Conservation (phyloP, 495 filamentous ascomycete species). For the Elasticomyces elasticus region DNA sequence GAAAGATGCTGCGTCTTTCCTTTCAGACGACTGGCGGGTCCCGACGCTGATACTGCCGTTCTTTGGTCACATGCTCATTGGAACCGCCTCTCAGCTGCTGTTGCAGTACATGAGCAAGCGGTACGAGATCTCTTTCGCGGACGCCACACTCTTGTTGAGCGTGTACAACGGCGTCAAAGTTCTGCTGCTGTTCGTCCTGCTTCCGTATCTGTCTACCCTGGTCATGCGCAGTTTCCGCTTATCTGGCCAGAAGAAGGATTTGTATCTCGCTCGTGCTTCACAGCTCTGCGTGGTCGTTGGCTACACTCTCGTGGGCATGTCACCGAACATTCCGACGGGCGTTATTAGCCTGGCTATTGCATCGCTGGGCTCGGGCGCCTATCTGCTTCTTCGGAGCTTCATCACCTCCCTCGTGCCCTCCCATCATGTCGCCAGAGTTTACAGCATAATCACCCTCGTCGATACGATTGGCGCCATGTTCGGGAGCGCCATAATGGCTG, state of each 20-base stretch:
- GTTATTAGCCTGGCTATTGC: conserved; percentile 14
- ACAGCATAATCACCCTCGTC: conserved; percentile 46
- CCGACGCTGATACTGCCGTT: conserved; percentile 42
- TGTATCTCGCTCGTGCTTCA: conserved; percentile 41
- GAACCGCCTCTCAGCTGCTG: conserved; percentile 42
- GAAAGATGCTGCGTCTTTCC: conserved; percentile 34
- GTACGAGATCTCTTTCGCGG: conserved; percentile 45
- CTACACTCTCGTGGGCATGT: conserved; percentile 34
- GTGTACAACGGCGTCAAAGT: conserved; percentile 43
- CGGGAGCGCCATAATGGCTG: conserved; percentile 44
- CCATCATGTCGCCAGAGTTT: conserved; percentile 46
- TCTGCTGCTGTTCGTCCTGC: conserved; percentile 40
- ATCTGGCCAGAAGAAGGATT: conserved; percentile 41
- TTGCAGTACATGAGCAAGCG: conserved; percentile 49
- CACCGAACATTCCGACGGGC: conserved; percentile 15
- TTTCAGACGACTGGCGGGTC: conserved; percentile 37
- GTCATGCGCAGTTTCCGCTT: conserved; percentile 31
- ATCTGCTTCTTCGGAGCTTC: conserved; percentile 34
- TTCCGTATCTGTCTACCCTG: conserved; percentile 36
- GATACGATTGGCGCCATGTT: conserved; percentile 47
- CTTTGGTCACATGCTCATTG: conserved; percentile 41
- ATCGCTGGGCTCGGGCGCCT: conserved; percentile 13
- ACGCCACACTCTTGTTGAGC: conserved; percentile 46
- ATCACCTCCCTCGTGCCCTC: conserved; percentile 43
- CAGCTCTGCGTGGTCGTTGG: conserved; percentile 46